phyloP scores from a whole-genome alignment of 805 yeast genomes.

The Kregervanrija delftensis region DNA sequence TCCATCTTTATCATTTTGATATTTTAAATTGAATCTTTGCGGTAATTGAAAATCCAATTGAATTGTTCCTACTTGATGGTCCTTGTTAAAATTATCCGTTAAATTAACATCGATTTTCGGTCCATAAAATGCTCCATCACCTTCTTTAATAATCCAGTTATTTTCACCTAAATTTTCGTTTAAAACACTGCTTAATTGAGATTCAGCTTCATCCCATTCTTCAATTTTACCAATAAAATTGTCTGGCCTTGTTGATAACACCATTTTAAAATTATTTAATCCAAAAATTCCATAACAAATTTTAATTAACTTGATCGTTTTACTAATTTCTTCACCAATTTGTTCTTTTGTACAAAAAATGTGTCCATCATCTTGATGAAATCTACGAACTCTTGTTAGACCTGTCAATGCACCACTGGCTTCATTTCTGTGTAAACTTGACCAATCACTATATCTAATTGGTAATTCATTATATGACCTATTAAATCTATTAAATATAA shows the following conservation, averaged over 20 bases:
- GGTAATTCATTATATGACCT: constrained; percentile 86
- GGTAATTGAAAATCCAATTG: constrained; percentile 96
- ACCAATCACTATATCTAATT: constrained; percentile 77
- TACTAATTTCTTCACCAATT: constrained; percentile 63
- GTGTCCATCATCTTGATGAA: constrained; percentile 98
- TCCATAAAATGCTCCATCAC: constrained; percentile 98
- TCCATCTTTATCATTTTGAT: constrained; percentile 45
- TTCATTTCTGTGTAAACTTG: constrained; percentile 90
- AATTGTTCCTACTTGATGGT: constrained; percentile 91
- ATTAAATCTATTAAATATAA: constrained; percentile 67
- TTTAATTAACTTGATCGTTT: constrained; percentile 66
- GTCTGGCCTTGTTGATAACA: constrained; percentile 83
- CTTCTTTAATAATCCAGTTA: constrained; percentile 68
- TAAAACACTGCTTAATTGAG: constrained; percentile 52
- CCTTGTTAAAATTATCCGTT: constrained; percentile 70
- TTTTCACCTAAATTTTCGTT: constrained; percentile 39
- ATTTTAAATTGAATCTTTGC: constrained; percentile 68
- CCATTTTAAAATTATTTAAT: constrained; percentile 48
- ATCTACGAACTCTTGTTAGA: constrained; percentile 84
- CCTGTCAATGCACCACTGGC: constrained; percentile 93
- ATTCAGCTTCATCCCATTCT: constrained; percentile 83
- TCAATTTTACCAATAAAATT: constrained; percentile 67
- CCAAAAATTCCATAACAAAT: constrained; percentile 69
- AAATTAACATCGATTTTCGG: constrained; percentile 89
- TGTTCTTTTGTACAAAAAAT: constrained; percentile 83